These are phyloP conservation scores for Podospora tetraspora DNA, from an alignment of 495 filamentous ascomycete species.

Conservation along the genomic window DNA sequence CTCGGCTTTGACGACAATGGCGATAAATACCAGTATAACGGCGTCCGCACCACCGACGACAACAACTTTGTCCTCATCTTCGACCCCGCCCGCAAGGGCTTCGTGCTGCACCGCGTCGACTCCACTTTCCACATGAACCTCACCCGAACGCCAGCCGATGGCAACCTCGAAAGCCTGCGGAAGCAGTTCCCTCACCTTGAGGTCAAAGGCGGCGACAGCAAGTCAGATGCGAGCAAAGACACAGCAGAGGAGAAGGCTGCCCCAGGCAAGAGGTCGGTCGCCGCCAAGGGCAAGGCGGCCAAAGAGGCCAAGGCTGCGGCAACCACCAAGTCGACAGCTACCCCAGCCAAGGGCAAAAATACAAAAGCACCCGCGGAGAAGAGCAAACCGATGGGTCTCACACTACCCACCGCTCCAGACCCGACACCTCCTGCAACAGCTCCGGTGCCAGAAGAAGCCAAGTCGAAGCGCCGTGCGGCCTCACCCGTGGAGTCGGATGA, in stretches of 20 bases:
- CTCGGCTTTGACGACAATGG: slow-evolving; percentile 44
- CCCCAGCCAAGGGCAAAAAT: slow-evolving; percentile 13
- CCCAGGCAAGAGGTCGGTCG: slow-evolving; percentile 21
- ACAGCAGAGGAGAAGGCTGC: slow-evolving; percentile 2
- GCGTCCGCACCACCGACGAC: slow-evolving; percentile 43
- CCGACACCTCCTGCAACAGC: slow-evolving; percentile 16
- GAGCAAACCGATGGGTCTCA: slow-evolving; percentile 18
- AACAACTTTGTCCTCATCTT: slow-evolving; percentile 52
- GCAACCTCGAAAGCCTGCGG: slow-evolving; percentile 34
- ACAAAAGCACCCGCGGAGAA: slow-evolving; percentile 12
- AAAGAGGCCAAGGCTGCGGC: background rate
- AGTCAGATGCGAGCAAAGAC: slow-evolving; percentile 2
- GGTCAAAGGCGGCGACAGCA: slow-evolving; percentile 19
- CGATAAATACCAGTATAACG: slow-evolving; percentile 47
- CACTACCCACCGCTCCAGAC: slow-evolving; percentile 22
- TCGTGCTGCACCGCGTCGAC: slow-evolving; percentile 52
- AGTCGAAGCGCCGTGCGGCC: slow-evolving; percentile 18
- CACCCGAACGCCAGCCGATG: slow-evolving; percentile 39
- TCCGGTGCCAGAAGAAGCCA: slow-evolving; percentile 21
- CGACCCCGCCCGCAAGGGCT: slow-evolving; percentile 48
- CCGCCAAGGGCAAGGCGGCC: slow-evolving; percentile 21
- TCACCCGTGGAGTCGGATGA: slow-evolving; percentile 31
- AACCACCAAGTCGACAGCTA: slow-evolving; percentile 6
- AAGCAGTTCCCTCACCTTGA: slow-evolving; percentile 41
- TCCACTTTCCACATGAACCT: slow-evolving; percentile 58